A percentile compares a stretch with the other conserved stretches of the same genome.
phyloP scores from a whole-genome alignment of 2,329 filamentous ascomycete genomes.

The Colletotrichum godetiae region DNA sequence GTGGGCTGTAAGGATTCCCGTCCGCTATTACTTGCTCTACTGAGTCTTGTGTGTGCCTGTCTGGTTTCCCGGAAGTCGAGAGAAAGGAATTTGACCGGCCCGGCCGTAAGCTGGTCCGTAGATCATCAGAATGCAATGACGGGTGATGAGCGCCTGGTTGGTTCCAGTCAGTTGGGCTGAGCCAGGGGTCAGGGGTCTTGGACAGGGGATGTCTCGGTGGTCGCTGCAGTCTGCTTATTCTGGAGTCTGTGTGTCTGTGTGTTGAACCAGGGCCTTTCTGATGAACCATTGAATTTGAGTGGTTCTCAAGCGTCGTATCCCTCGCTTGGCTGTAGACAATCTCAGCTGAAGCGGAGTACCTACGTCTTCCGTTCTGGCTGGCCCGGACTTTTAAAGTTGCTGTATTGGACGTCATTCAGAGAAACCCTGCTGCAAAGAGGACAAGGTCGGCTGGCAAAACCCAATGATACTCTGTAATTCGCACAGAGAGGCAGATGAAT shows the following conservation, averaged over 20 bases:
- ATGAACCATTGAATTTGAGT: slow-evolving; percentile 7
- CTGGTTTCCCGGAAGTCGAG: not conserved
- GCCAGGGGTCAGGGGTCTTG: slow-evolving; percentile 27
- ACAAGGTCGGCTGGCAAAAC: not conserved
- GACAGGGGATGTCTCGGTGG: slow-evolving; percentile 18
- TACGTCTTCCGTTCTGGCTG: slow-evolving; percentile 2
- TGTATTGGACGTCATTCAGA: slow-evolving; percentile 7
- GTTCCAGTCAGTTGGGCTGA: slow-evolving; percentile 30
- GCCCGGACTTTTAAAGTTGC: not conserved
- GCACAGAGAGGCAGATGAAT: not conserved
- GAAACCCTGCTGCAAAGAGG: slow-evolving; percentile 15
- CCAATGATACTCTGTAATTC: not conserved
- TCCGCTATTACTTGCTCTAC: not conserved
- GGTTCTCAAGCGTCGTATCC: slow-evolving; percentile 8
- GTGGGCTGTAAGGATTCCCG: not conserved
- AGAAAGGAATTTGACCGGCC: slow-evolving; percentile 1
- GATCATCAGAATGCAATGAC: slow-evolving; percentile 25
- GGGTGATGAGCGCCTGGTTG: slow-evolving; percentile 27
- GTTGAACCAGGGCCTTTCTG: not conserved
- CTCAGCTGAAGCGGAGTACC: slow-evolving; percentile 27
- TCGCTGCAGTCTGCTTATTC: slow-evolving; percentile 28
- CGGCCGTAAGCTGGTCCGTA: slow-evolving; percentile 28
- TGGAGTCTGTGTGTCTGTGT: slow-evolving; percentile 11
- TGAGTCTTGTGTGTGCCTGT: not conserved
- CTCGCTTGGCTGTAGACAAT: slow-evolving; percentile 18